These are phyloP conservation scores for Phyllosticta citribraziliensis DNA, from an alignment of 2,329 filamentous ascomycete species.

Conservation along the genomic window DNA sequence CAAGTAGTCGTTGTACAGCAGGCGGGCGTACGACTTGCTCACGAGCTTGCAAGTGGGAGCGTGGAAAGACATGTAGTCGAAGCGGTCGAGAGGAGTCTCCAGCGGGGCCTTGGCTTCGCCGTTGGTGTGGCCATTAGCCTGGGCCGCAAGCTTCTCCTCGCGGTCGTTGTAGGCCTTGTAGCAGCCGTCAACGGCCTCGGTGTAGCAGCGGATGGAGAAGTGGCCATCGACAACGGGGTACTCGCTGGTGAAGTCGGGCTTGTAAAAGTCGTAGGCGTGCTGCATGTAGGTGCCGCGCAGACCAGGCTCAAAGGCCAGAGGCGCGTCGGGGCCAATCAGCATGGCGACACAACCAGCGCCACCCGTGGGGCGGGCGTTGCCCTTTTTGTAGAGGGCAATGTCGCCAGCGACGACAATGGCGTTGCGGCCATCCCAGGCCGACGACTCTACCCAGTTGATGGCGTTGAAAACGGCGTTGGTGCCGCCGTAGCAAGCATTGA, in stretches of 20 bases:
- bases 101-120: slow-evolving; percentile 23
- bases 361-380: slow-evolving; percentile 42
- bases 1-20: slow-evolving; percentile 45
- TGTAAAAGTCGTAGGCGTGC: slow-evolving; percentile 47
- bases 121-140: slow-evolving; percentile 31
- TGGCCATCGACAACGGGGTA: slow-evolving; percentile 45
- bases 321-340: slow-evolving; percentile 43
- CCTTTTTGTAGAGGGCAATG: slow-evolving; percentile 47
- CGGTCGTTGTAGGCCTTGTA: slow-evolving; percentile 45
- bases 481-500: slow-evolving; percentile 46
- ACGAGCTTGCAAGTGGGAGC: slow-evolving; percentile 46
- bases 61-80: slow-evolving; percentile 48
- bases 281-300: slow-evolving; percentile 42
- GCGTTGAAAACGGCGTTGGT: slow-evolving; percentile 46
- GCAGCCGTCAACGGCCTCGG: slow-evolving; percentile 42
- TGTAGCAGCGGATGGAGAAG: slow-evolving; percentile 45
- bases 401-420: slow-evolving; percentile 44
- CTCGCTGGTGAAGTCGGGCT: slow-evolving; percentile 44
- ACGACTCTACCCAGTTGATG: slow-evolving; percentile 45
- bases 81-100: slow-evolving; percentile 41
- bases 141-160: slow-evolving; percentile 36
- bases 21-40: slow-evolving; percentile 43
- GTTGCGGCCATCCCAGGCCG: slow-evolving; percentile 43
- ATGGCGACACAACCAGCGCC: slow-evolving; percentile 45
- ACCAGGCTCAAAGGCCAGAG: slow-evolving; percentile 40